Conservation (phyloP, 1,139 yeast genomes). For the Candida buenavistaensis region DNA sequence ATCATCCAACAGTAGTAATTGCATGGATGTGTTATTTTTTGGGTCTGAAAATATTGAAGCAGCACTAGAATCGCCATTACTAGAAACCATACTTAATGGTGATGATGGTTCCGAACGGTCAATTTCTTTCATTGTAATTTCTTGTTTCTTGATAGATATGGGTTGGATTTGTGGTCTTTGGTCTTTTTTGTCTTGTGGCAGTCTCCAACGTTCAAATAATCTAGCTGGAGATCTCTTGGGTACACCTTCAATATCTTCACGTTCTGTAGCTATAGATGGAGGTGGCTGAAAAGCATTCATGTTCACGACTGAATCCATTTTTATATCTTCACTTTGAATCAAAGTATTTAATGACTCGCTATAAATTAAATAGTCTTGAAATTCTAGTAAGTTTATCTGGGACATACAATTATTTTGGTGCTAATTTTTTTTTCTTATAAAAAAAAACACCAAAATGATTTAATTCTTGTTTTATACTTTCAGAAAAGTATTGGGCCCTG, state of each 20-base stretch:
- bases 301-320: slow-evolving; percentile 1
- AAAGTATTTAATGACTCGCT: slow-evolving; percentile 2
- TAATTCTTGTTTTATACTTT: no score
- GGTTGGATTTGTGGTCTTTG: no score
- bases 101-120: slow-evolving; percentile 5
- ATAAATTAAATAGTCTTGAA: slow-evolving; percentile 12
- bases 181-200: no score
- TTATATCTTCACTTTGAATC: not conserved
- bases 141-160: not conserved
- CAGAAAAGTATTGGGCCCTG: no score
- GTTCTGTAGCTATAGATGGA: slow-evolving; percentile 2
- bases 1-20: slow-evolving; percentile 4
- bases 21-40: slow-evolving; percentile 3
- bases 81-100: slow-evolving; percentile 5
- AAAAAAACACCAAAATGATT: no score
- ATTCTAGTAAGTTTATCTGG: slow-evolving; percentile 7
- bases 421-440: not conserved
- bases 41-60: slow-evolving; percentile 7
- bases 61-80: slow-evolving; percentile 1
- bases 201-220: slow-evolving; percentile 10
- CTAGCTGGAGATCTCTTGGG: slow-evolving; percentile 23
- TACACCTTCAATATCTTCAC: slow-evolving; percentile 7
- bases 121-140: not conserved
- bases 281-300: slow-evolving; percentile 4
- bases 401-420: slow-evolving; percentile 5